Evolutionary conservation across 192 early-diverging fungal species (phyloP).

Genomic region (Podila epicladia): DNA sequence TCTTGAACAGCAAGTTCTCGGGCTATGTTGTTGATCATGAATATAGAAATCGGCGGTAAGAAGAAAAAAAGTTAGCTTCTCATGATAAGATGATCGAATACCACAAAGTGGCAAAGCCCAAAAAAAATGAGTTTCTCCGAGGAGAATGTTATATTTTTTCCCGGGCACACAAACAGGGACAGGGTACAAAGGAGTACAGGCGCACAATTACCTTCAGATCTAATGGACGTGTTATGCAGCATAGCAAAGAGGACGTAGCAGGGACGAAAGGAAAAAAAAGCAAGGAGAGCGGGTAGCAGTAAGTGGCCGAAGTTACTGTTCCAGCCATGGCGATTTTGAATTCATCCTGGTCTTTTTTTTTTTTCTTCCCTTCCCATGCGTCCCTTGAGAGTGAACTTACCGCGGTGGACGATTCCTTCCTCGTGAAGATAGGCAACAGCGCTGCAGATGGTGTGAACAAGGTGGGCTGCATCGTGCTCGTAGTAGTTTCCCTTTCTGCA

Average conservation of each 20-base stretch:
- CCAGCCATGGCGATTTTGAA: background rate
- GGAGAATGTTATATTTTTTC: background rate
- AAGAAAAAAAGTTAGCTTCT: background rate
- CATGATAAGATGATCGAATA: background rate
- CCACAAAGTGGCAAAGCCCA: background rate
- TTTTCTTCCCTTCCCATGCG: no score
- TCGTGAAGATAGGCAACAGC: conserved; percentile 88
- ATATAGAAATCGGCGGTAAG: conserved; percentile 57
- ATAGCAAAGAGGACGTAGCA: no score
- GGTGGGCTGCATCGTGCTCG: conserved; percentile 84
- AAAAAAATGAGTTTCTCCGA: conserved; percentile 3
- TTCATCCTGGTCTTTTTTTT: background rate
- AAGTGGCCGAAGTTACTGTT: background rate
- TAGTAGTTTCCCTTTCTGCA: conserved; percentile 70
- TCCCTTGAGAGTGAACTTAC: conserved; percentile 27
- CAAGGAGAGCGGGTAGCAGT: conserved; percentile 1
- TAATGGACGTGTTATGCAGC: conserved; percentile 1
- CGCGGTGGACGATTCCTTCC: conserved; percentile 88
- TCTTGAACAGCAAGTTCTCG: conserved; percentile 82
- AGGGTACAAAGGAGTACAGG: background rate
- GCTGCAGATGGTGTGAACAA: conserved; percentile 79
- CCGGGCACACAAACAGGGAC: background rate
- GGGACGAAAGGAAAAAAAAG: background rate
- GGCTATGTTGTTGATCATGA: conserved; percentile 57
- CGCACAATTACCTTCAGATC: conserved; percentile 43